Base-by-base conservation (phyloP, 2,329 filamentous ascomycete species). In the Fusarium pseudograminearum region DNA sequence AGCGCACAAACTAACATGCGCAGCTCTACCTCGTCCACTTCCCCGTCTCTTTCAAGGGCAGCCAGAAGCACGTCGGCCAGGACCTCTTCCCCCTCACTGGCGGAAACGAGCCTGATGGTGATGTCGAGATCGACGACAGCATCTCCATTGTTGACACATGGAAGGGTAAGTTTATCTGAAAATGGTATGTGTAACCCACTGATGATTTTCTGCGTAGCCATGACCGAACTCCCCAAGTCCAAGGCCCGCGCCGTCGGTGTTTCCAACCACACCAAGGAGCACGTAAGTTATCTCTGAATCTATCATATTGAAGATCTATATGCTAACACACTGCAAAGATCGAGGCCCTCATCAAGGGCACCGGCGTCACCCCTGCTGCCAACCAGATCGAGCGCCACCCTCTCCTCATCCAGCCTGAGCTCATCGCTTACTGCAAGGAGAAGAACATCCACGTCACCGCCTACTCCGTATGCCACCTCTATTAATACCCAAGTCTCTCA, bases 381-480 rank as follows among this genome's bases (percentile, higher is more conserved):
- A 94, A 95, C 82, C 92, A 95, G 83, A 90, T 94, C 74, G 92
- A 94, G 82, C 89, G 88, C 70, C 91, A 95, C 79, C 91, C 92
- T 3, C 92, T 93, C 78, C 83, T 91, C 63, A 89, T 90, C 78
- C 90, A 90, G 75, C 82, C 83, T 34, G 81, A 83, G 47, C 80
- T 91, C 9, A 71, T 91, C 30, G 79, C 83, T 28, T 90, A 86
- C 78, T 86, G 85, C 78, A 82, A 83, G 67, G 79, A 84, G 73
- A 79, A 89, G 73, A 78, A 81, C 61, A 91, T 92, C 71, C 84
- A 85, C 11, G 80, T 86, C 4, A 80, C 84, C 45, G 87, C 86
- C 3, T 90, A 89, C 79, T 92, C 69, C 5, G 57, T 56, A 56
- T 31, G 48, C 20, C 5, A 7, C 11, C 8, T 10, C 3, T 11